A percentile compares a stretch with the other conserved stretches of the same genome.
These are phyloP conservation scores for Macadamia tetraphylla DNA, from an alignment of 164 flowering plant species.

Conservation along the genomic window DNA sequence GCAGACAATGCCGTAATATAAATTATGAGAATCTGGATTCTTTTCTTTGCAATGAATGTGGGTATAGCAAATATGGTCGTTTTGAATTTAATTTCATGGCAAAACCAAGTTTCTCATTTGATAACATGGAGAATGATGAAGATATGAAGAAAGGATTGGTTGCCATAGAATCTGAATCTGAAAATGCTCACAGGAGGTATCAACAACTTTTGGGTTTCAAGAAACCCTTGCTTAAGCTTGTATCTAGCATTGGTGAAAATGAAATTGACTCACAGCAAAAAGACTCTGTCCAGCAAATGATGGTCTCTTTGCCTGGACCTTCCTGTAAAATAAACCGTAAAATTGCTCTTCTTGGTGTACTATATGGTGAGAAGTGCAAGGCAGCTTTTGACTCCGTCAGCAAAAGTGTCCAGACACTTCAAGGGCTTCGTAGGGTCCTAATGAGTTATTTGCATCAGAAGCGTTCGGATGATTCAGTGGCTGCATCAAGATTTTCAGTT, in stretches of 20 bases:
- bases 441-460: constrained; percentile 89
- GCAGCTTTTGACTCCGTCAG: constrained; percentile 99
- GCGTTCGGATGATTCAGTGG: constrained; percentile 43
- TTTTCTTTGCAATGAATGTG: constrained; percentile 98
- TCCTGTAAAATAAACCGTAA: constrained; percentile 95
- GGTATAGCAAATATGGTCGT: constrained; percentile 97
- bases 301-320: constrained; percentile 97
- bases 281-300: constrained; percentile 99
- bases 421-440: constrained; percentile 91
- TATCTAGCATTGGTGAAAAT: constrained; percentile 95
- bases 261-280: constrained; percentile 98
- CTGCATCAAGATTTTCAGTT: constrained; percentile 59
- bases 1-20: constrained; percentile 98
- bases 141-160: constrained; percentile 98
- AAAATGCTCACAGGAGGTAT: constrained; percentile 98
- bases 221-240: constrained; percentile 93
- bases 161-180: constrained; percentile 97
- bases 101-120: constrained; percentile 95
- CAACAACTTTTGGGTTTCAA: constrained; percentile 98
- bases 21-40: constrained; percentile 98
- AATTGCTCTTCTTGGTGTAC: constrained; percentile 99
- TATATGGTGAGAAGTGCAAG: constrained; percentile 99
- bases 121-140: constrained; percentile 97
- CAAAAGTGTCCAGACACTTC: constrained; percentile 99
- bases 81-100: constrained; percentile 99